These are phyloP conservation scores for Cadophora luteo-olivacea DNA, from an alignment of 2,329 filamentous ascomycete genomes.

Conservation along the genomic window DNA sequence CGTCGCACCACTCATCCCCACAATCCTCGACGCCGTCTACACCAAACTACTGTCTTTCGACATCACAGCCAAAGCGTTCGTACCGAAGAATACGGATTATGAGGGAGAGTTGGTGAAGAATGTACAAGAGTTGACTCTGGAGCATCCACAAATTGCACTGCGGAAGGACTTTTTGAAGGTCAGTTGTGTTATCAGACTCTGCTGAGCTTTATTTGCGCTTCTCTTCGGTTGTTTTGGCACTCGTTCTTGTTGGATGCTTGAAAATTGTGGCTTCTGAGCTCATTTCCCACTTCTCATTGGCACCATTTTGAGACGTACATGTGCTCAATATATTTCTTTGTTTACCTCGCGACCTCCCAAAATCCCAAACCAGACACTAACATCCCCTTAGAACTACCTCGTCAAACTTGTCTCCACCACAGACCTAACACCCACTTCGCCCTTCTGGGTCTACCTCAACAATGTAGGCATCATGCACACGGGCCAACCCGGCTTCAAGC, in stretches of 20 bases:
- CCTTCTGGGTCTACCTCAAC: constrained; percentile 85
- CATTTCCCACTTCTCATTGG: no score
- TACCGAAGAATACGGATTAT: constrained; percentile 66
- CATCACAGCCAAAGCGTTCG: constrained; percentile 80
- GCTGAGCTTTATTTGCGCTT: no score
- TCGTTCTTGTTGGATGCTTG: no score
- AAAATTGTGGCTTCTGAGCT: no score
- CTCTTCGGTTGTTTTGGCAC: no score
- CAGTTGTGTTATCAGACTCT: constrained; percentile 36
- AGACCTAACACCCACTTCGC: constrained; percentile 61
- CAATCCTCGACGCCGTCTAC: constrained; percentile 85
- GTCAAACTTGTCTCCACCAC: constrained; percentile 78
- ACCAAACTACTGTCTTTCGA: constrained; percentile 81
- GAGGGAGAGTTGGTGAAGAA: constrained; percentile 70
- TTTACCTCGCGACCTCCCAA: background rate
- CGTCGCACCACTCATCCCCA: constrained; percentile 70
- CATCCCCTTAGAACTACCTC: constrained; percentile 69
- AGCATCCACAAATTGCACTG: constrained; percentile 76
- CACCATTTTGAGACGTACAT: background rate
- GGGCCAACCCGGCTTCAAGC: constrained; percentile 69
- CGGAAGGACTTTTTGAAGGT: constrained; percentile 73
- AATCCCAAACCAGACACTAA: background rate
- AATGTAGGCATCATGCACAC: constrained; percentile 88
- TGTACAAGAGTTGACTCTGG: constrained; percentile 58
- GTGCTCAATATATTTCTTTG: background rate